A percentile compares a stretch with the other conserved stretches of the same genome.
These are phyloP conservation scores for Metschnikowia dekortorum DNA, from an alignment of 805 yeast species.

Conservation along the genomic window DNA sequence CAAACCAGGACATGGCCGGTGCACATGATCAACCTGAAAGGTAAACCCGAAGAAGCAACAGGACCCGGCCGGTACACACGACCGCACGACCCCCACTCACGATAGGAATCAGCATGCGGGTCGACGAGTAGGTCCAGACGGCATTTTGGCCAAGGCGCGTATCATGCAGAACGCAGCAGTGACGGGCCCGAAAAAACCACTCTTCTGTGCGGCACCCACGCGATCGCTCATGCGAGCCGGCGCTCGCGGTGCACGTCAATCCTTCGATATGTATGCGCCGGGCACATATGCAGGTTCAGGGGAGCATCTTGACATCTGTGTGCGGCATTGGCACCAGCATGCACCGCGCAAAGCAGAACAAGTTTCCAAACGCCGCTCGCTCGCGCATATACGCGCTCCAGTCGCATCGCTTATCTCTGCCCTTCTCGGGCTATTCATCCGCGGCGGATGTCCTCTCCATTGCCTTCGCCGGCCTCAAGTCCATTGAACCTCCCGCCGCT, in stretches of 20 bases:
- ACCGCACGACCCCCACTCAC: background rate
- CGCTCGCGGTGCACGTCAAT: background rate
- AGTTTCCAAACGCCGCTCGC: background rate
- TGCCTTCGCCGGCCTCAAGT: no score
- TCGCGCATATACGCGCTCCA: background rate
- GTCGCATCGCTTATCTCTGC: background rate
- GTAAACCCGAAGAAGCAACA: background rate
- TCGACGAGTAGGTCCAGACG: background rate
- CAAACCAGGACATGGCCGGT: no score
- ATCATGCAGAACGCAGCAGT: background rate
- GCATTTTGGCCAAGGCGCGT: background rate
- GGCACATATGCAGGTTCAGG: background rate
- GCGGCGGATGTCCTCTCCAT: no score
- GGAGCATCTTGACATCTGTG: constrained; percentile 1
- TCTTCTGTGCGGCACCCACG: background rate
- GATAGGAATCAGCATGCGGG: no score
- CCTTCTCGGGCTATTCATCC: background rate
- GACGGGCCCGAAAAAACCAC: background rate
- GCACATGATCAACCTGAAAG: no score
- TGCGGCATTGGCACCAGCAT: background rate
- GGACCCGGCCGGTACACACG: background rate
- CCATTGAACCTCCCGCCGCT: no score
- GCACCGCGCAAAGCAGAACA: background rate
- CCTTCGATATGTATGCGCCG: no score
- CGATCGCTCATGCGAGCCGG: background rate